These are phyloP conservation scores for Tremella yokohamensis DNA, from an alignment of 768 basidiomycete species.

Conservation along the genomic window DNA sequence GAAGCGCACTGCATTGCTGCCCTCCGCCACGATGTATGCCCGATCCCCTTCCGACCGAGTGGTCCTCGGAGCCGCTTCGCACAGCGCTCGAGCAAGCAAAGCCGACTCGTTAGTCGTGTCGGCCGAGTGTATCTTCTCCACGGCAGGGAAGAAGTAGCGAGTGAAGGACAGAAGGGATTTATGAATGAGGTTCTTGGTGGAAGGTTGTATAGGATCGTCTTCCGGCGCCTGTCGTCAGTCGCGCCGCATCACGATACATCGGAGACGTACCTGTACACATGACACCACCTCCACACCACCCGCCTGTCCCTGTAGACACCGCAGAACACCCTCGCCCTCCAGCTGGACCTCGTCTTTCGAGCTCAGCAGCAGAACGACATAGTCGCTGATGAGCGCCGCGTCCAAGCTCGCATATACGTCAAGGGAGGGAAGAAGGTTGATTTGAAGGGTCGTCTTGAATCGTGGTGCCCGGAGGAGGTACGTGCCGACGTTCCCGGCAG, in stretches of 20 bases:
- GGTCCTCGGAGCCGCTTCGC: conserved; percentile 76
- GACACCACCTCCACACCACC: conserved; percentile 81
- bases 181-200: conserved; percentile 64
- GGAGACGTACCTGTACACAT: conserved; percentile 61
- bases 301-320: conserved; percentile 76
- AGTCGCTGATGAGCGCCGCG: conserved; percentile 82
- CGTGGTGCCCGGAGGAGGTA: conserved; percentile 65
- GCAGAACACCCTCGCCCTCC: conserved; percentile 82
- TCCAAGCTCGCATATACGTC: conserved; percentile 75
- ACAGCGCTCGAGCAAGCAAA: conserved; percentile 65
- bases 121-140: conserved; percentile 71
- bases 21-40: conserved; percentile 70
- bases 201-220: conserved; percentile 51
- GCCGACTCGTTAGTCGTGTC: conserved; percentile 29
- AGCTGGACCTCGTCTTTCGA: conserved; percentile 73
- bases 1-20: conserved; percentile 55
- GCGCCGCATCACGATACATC: background rate
- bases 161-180: conserved; percentile 92
- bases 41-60: conserved; percentile 80
- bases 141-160: conserved; percentile 85
- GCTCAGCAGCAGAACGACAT: conserved; percentile 79
- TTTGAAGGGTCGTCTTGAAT: conserved; percentile 87
- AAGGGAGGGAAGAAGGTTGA: conserved; percentile 70
- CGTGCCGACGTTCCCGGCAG: conserved; percentile 3
- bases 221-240: conserved; percentile 29